A percentile compares a stretch with the other conserved stretches of the same genome.
Evolutionary conservation across 306 rosid genomes (phyloP).

Genomic region (Castanea crenata): DNA sequence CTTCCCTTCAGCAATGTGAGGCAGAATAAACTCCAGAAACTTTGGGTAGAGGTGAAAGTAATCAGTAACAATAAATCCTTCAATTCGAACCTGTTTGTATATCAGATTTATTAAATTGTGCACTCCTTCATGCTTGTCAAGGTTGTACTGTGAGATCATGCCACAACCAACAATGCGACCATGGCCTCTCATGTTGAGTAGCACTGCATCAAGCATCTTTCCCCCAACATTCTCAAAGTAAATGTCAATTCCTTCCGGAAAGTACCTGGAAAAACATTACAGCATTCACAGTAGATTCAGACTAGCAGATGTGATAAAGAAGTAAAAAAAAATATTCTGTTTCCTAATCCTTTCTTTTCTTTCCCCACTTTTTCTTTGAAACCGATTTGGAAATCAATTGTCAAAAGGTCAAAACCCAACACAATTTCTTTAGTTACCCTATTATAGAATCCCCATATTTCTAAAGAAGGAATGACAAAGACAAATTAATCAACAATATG

Average conservation of each 20-base stretch:
- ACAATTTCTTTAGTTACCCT: too few species aligned
- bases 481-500: too few species aligned
- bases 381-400: too few species aligned
- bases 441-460: too few species aligned
- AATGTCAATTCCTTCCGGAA: background rate
- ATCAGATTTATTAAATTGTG: conserved; percentile 17
- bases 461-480: too few species aligned
- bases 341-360: too few species aligned
- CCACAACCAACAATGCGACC: background rate
- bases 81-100: background rate
- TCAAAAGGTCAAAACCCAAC: too few species aligned
- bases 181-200: background rate
- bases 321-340: too few species aligned
- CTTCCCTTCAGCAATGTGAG: conserved; percentile 27
- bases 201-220: background rate
- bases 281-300: background rate
- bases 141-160: conserved; percentile 45
- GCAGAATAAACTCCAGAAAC: conserved; percentile 24
- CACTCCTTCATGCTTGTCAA: conserved; percentile 29
- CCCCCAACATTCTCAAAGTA: background rate
- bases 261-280: background rate
- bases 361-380: too few species aligned
- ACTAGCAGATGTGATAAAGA: too few species aligned
- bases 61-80: conserved; percentile 15
- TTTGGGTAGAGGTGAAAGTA: conserved; percentile 18